Percentiles rank a stretch among this genome's conserved stretches.
phyloP scores from a whole-genome alignment of 257 asterid species.

The Craterostigma plantagineum region DNA sequence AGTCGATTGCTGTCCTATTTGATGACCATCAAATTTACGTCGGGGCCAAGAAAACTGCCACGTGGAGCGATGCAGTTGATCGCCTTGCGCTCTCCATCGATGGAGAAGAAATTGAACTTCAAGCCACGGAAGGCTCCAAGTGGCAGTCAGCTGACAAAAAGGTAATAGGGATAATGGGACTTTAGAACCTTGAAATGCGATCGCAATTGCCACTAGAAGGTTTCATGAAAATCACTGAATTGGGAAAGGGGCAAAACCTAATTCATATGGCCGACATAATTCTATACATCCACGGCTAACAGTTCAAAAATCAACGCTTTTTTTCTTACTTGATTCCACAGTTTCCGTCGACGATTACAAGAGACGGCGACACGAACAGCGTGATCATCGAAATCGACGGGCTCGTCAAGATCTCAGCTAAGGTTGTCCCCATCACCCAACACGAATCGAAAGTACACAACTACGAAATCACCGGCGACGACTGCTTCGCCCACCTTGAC shows the following conservation, averaged over 20 bases:
- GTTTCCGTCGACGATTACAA: conserved; percentile 17
- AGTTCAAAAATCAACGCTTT: too few species aligned
- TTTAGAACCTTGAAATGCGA: too few species aligned
- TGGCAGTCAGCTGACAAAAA: conserved; percentile 11
- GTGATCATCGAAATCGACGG: conserved; percentile 50
- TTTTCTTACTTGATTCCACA: conserved; percentile 8
- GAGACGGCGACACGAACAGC: conserved; percentile 28
- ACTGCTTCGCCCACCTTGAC: conserved; percentile 79
- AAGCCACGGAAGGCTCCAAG: conserved; percentile 24
- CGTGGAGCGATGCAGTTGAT: conserved; percentile 42
- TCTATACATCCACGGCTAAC: too few species aligned
- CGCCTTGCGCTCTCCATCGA: conserved; percentile 32
- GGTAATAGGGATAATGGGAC: too few species aligned
- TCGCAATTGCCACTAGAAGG: too few species aligned
- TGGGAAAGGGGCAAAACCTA: too few species aligned
- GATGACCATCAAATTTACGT: conserved; percentile 33
- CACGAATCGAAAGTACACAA: conserved; percentile 44
- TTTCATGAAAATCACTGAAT: too few species aligned
- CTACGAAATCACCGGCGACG: conserved; percentile 50
- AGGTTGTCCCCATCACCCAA: conserved; percentile 45
- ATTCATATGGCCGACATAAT: too few species aligned
- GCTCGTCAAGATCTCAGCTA: conserved; percentile 53
- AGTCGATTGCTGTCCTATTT: conserved; percentile 80
- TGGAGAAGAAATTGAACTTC: conserved; percentile 22
- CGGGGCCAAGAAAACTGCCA: conserved; percentile 48